A percentile compares a stretch with the other conserved stretches of the same genome.
Conservation (phyloP, 495 filamentous ascomycete species). For the Pyrenopolyporus hunteri region DNA sequence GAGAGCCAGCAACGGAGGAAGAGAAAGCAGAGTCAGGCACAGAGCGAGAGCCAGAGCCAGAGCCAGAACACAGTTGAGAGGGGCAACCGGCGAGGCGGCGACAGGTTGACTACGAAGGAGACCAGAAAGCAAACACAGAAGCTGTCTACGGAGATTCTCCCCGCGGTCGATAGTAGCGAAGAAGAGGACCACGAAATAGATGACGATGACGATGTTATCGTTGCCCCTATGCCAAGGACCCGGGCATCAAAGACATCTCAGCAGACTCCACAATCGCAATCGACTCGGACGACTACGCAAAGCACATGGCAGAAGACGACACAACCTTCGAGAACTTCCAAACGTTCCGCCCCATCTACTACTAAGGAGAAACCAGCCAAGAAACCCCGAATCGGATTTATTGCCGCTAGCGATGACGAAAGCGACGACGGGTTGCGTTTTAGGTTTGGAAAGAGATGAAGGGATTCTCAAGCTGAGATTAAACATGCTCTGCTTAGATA, state of each 20-base stretch:
- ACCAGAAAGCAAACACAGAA: constrained; percentile 6
- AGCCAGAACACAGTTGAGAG: constrained; percentile 31
- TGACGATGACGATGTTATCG: constrained; percentile 35
- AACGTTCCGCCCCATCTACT: constrained; percentile 47
- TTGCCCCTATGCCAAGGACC: constrained; percentile 27
- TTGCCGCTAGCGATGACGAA: constrained; percentile 52
- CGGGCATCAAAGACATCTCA: constrained; percentile 33
- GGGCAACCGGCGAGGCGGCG: neutral
- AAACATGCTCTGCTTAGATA: neutral
- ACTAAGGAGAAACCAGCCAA: constrained; percentile 51
- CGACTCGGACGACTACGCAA: constrained; percentile 44
- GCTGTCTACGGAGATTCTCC: constrained; percentile 14
- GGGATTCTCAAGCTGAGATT: neutral
- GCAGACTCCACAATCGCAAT: constrained; percentile 42
- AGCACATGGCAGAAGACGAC: constrained; percentile 31
- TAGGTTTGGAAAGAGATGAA: constrained; percentile 61
- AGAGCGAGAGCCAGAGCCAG: constrained; percentile 26
- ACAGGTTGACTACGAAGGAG: constrained; percentile 1
- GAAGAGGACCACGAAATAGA: constrained; percentile 35
- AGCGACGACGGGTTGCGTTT: constrained; percentile 62
- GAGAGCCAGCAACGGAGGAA: constrained; percentile 37
- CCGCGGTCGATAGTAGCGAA: constrained; percentile 48
- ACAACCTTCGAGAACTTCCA: constrained; percentile 38
- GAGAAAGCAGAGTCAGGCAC: constrained; percentile 41
- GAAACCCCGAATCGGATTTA: constrained; percentile 43